Conservation (phyloP, 805 yeast genomes). For the Monosporozyma unispora region DNA sequence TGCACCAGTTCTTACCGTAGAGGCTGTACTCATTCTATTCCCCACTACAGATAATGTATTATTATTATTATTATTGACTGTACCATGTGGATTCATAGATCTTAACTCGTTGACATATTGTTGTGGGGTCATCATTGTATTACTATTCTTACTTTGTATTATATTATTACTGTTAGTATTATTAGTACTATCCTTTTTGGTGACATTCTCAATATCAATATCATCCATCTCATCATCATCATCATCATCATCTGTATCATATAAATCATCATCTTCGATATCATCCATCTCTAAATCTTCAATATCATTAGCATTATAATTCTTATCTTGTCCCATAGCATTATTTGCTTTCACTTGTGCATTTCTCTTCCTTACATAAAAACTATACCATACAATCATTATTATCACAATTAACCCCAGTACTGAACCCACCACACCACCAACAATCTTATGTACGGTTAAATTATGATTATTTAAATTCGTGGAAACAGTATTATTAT, state of each 20-base stretch:
- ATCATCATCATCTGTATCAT: constrained; percentile 3
- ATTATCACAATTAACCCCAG: constrained; percentile 35
- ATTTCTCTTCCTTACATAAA: constrained; percentile 28
- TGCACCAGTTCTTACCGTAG: constrained; percentile 66
- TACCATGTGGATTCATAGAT: not conserved
- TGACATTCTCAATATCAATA: not conserved
- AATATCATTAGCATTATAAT: constrained; percentile 16
- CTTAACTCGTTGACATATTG: not conserved
- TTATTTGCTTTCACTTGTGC: constrained; percentile 16
- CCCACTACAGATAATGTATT: constrained; percentile 3
- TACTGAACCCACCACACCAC: constrained; percentile 63
- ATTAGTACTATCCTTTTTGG: not conserved
- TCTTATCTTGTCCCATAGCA: constrained; percentile 17
- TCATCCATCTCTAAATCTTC: constrained; percentile 9
- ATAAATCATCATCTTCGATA: constrained; percentile 15
- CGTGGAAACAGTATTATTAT: constrained; percentile 11
- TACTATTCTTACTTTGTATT: not conserved
- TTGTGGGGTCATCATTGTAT: not conserved
- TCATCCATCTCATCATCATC: constrained; percentile 2
- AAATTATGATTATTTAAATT: constrained; percentile 32
- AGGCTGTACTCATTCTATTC: constrained; percentile 36
- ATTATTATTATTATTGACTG: not conserved
- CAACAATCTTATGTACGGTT: constrained; percentile 43
- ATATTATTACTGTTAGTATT: not conserved
- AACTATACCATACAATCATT: constrained; percentile 32